Conservation (phyloP, 352 stramenopile genomes). For the Globisporangium nagaii region DNA sequence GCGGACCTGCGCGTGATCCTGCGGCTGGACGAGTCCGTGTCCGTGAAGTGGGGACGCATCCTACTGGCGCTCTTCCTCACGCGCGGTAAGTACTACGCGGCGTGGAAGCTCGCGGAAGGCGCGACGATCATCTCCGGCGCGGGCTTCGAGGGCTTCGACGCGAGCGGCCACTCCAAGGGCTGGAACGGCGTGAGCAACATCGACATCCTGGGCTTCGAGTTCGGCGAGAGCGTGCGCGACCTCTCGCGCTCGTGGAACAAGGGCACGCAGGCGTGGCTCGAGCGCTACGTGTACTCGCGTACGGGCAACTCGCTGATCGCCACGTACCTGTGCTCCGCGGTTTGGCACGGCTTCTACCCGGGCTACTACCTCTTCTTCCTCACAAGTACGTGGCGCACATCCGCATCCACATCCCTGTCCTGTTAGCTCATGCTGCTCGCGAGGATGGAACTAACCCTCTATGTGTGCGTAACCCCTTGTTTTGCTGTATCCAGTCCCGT, state of each 20-base stretch:
- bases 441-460: background rate
- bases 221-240: slow-evolving; percentile 85
- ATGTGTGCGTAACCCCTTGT: background rate
- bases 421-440: background rate
- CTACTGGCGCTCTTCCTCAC: slow-evolving; percentile 88
- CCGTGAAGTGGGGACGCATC: slow-evolving; percentile 67
- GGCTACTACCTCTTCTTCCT: slow-evolving; percentile 98
- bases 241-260: slow-evolving; percentile 95
- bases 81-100: slow-evolving; percentile 95
- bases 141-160: slow-evolving; percentile 94
- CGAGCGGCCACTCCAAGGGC: slow-evolving; percentile 73
- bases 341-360: slow-evolving; percentile 99
- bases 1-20: slow-evolving; percentile 31
- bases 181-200: slow-evolving; percentile 95
- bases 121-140: slow-evolving; percentile 70
- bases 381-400: slow-evolving; percentile 18
- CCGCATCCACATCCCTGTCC: no score
- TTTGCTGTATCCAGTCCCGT: slow-evolving; percentile 25
- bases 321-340: slow-evolving; percentile 93
- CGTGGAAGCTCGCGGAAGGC: slow-evolving; percentile 89
- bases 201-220: slow-evolving; percentile 94
- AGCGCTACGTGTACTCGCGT: slow-evolving; percentile 96
- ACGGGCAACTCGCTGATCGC: slow-evolving; percentile 90
- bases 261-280: slow-evolving; percentile 94
- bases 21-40: slow-evolving; percentile 53